Evolutionary conservation across 164 flowering plant genomes (phyloP), one percentile per base, ranked within the genome.

Genomic region (Cinnamomum chago): DNA sequence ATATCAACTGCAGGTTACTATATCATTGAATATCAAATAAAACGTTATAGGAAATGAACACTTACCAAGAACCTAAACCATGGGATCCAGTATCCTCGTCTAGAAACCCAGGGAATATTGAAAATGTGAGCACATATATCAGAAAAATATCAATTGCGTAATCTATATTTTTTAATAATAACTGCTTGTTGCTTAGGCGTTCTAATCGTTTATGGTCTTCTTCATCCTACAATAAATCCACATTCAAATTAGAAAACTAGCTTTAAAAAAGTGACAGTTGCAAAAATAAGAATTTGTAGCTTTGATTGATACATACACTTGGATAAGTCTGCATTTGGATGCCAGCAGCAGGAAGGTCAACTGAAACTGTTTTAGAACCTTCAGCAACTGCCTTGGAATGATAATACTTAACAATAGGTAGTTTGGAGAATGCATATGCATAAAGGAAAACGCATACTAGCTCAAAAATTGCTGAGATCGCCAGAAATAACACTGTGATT

Each of bases 71-170:
- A 3, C 97, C 93, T 65, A 93, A 78, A 73, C 88, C 78, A 77
- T 93, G 97, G 20, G 83, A 67, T 52, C 97, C 98, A 24, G 94
- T 90, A 74, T 93, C 90, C 76, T 93, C 98, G 13, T 83, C 82
- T 70, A 91, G 82, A 80, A 91, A 93, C 50, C 98, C 97, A 23
- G 95, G 93, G 80, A 91, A 90, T 64, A 93, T 89, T 0, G 97
- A 89, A 71, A 93, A 74, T 2, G 93, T 93, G 40, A 93, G 78
- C 5, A 78, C 83, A 78, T 87, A 89, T 62, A 89, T 88, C 35
- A 91, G 81, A 79, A 85, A 87, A 71, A 88, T 3, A 70, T 82
- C 90, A 33, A 85, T 5, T 17, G 84, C 90, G 78, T 85, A 92
- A 73, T 90, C 98, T 15, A 81, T 77, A 71, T 90, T 90, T 76